Evolutionary conservation across 2,329 filamentous ascomycete species (phyloP), one percentile per base, ranked within the genome.

Genomic region (Penicillium sp.): DNA sequence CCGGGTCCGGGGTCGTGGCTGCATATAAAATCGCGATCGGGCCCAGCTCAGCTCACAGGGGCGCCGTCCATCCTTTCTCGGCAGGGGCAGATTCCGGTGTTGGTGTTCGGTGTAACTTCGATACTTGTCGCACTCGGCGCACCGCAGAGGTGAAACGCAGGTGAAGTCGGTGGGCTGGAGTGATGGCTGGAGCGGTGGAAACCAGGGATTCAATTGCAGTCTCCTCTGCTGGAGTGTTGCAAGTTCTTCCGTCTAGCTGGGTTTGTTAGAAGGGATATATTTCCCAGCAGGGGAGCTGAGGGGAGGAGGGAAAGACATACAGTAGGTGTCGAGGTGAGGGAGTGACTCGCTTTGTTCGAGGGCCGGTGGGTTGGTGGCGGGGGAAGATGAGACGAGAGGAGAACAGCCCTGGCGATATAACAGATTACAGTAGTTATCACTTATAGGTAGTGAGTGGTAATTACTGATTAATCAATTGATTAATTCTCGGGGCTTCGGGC

Each of bases 11-110:
- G 31, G 6, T 31, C 31, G 31, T 46, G 24, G 58, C 41, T 51
- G 40, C 31, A 24, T 67, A 65, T 66, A 56, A 63, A 63, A 65
- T 66, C 59, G 54, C 52, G 50, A 62, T 62, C 46, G 56, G 49
- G 55, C 37, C 47, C 31, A 52, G 43, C 43, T 49, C 47, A 47
- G 11, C 47, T 46, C 24, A 44, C 14, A 53, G 39, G 51, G 53
- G 52, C 47, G 22, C 55, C 24, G 50, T 33, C 53, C 60, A 66
- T 61, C 22, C 4, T 54, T 10, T 31, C 9, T 2, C 7, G 31
- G 56, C 35, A 50, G 24, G 51, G 9, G 13, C 13, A 44, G 54
- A 44, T 13, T 33, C 4, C 11, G 41, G 14, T 24, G 19, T n/a
- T 7, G 19, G 6, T 27, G 41, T 13, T 13, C 14, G 22, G 19